Evolutionary conservation across 441 rosid genomes (phyloP), one percentile per base, ranked within the genome.

Genomic region (Populus hybrid): DNA sequence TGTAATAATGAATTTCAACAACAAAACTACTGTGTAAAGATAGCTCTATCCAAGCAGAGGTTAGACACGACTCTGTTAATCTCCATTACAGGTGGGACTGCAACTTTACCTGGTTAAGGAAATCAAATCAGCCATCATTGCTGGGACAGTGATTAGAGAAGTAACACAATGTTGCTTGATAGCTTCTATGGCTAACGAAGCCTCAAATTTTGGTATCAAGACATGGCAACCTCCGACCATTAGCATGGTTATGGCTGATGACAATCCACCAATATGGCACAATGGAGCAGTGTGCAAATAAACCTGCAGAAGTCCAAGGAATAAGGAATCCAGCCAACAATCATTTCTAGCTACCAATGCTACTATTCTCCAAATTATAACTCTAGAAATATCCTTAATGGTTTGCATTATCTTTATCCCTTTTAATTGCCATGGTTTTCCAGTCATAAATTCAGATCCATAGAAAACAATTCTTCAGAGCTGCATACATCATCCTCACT

Each of bases 221-320:
- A 92, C 85, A 84, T 93, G 98, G 78, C 86, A 84, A 81, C 92
- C 97, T 64, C 97, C 98, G 14, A 90, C 90, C 94, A 93, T 92
- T 81, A 93, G 85, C 97, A 92, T 93, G 70, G 97, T 88, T 89
- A 92, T 76, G 21, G 94, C 98, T 50, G 97, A 93, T 34, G 97
- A 95, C 50, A 95, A 79, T 83, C 97, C 98, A 8, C 97, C 99
- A 26, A 93, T 92, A 81, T 92, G 99, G 86, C 97, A 87, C 70
- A 93, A 74, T 26, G 97, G 97, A 78, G 97, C 85, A 74, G 93
- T 86, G 79, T 93, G 99, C 88, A 95, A 87, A 81, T 92, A 93
- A 75, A 95, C 95, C 98, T 91, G 92, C 82, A 84, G 70, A 75
- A 74, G 26, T 7, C 23, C 72, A n/a, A 67, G 79, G 75, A 40